Evolutionary conservation across 331 rosid species (phyloP).

Genomic region (Malus hybrid): DNA sequence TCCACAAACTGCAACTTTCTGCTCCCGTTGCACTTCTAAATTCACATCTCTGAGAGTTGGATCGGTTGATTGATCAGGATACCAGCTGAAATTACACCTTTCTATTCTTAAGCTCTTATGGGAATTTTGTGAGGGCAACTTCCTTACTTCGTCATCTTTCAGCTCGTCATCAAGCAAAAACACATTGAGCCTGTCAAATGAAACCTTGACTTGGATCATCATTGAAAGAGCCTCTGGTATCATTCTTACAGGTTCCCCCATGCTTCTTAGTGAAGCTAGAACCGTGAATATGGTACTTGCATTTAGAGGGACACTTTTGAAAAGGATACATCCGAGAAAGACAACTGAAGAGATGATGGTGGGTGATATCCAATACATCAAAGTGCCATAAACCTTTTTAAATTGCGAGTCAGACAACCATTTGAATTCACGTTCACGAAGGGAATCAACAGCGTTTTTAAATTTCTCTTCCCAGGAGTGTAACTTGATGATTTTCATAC

Average conservation of each 20-base stretch:
- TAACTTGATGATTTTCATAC: slow-evolving; percentile 66
- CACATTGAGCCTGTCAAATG: slow-evolving; percentile 48
- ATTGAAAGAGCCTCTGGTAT: slow-evolving; percentile 68
- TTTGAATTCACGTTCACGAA: slow-evolving; percentile 41
- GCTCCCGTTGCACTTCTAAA: slow-evolving; percentile 35
- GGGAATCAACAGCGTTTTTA: slow-evolving; percentile 32
- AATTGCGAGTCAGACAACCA: slow-evolving; percentile 45
- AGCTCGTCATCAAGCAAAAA: slow-evolving; percentile 65
- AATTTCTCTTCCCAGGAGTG: slow-evolving; percentile 84
- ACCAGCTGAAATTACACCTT: slow-evolving; percentile 58
- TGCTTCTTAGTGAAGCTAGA: slow-evolving; percentile 48
- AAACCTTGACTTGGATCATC: slow-evolving; percentile 62
- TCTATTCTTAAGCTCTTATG: slow-evolving; percentile 29
- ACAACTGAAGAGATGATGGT: slow-evolving; percentile 53
- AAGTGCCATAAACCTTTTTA: slow-evolving; percentile 26
- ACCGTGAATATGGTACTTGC: slow-evolving; percentile 70
- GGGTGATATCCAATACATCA: slow-evolving; percentile 72
- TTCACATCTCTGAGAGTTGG: slow-evolving; percentile 42
- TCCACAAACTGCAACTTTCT: slow-evolving; percentile 68
- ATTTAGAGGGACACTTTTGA: slow-evolving; percentile 51
- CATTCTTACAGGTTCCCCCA: slow-evolving; percentile 62
- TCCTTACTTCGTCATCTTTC: slow-evolving; percentile 10
- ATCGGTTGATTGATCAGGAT: slow-evolving; percentile 24
- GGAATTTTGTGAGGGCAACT: neutral
- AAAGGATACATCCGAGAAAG: slow-evolving; percentile 41